phyloP scores from a whole-genome alignment of 1,284 basidiomycete species.

The Uromyces viciae-fabae region DNA sequence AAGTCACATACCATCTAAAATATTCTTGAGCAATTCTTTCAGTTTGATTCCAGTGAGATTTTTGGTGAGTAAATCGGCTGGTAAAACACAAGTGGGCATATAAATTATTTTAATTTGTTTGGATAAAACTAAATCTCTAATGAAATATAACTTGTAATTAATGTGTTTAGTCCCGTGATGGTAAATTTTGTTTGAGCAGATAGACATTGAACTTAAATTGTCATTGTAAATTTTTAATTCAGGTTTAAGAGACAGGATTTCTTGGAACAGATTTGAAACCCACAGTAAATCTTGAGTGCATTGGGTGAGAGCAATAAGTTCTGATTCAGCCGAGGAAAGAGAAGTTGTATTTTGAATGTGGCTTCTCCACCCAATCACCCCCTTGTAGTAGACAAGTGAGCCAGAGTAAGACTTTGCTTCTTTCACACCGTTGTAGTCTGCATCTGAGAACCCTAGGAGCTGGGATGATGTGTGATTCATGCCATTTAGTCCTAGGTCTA shows the following conservation, averaged over 20 bases:
- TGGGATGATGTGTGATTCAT: not conserved
- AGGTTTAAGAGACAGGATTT: too few species aligned
- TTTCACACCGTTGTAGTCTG: not conserved
- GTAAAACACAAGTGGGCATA: not conserved
- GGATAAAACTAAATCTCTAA: not conserved
- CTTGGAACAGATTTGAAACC: not conserved
- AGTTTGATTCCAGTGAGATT: not conserved
- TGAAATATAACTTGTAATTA: not conserved
- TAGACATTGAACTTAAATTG: not conserved
- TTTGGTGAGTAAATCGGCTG: not conserved
- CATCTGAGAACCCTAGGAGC: not conserved
- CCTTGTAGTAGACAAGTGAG: not conserved
- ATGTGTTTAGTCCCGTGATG: not conserved
- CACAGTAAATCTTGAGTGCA: conserved; percentile 5
- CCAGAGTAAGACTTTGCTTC: conserved; percentile 1
- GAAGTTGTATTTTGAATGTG: conserved; percentile 4
- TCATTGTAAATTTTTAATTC: not conserved
- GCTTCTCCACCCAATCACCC: not conserved
- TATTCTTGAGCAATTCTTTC: not conserved
- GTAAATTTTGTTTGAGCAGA: not conserved
- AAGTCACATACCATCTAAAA: too few species aligned
- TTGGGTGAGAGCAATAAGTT: not conserved
- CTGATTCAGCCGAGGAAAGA: conserved; percentile 1
- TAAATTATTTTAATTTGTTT: not conserved
- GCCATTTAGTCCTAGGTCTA: not conserved